phyloP scores from a whole-genome alignment of 2,329 filamentous ascomycete genomes.

The Cytospora chrysosperma region DNA sequence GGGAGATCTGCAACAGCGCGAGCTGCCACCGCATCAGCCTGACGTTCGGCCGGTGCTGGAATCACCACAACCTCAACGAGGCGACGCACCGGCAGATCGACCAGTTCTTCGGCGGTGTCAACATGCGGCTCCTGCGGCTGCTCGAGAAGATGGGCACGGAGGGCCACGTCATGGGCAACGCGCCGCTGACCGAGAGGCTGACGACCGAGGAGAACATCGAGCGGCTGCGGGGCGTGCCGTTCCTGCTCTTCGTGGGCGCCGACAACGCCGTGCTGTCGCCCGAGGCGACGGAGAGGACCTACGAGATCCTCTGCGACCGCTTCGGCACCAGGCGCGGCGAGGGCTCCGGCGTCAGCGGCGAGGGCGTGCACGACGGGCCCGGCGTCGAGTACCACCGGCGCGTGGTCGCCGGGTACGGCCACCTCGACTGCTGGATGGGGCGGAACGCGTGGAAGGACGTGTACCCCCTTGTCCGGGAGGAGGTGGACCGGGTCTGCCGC shows the following conservation, averaged over 20 bases:
- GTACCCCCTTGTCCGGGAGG: conserved; percentile 54
- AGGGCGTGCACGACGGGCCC: conserved; percentile 28
- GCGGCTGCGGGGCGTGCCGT: conserved; percentile 51
- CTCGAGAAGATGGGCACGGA: conserved; percentile 56
- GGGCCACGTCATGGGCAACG: conserved; percentile 53
- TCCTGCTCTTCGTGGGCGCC: conserved; percentile 54
- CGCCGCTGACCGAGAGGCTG: conserved; percentile 45
- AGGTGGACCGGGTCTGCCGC: conserved; percentile 52
- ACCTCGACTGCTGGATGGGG: conserved; percentile 64
- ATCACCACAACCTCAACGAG: conserved; percentile 63
- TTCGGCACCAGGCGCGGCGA: conserved; percentile 43
- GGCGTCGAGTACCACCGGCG: conserved; percentile 48
- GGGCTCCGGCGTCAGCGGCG: conserved; percentile 10
- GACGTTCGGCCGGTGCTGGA: conserved; percentile 64
- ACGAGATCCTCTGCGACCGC: conserved; percentile 50
- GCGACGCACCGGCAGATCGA: conserved; percentile 62
- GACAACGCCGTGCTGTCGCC: conserved; percentile 58
- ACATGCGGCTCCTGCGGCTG: conserved; percentile 56
- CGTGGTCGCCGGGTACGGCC: conserved; percentile 58
- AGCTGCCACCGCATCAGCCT: conserved; percentile 60
- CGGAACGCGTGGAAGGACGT: conserved; percentile 58
- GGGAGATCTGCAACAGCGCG: conserved; percentile 61
- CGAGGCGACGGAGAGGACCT: conserved; percentile 52
- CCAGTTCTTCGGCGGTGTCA: conserved; percentile 61
- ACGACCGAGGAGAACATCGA: conserved; percentile 50